Base-by-base conservation (phyloP, 371 early-diverging fungal genomes). In the Dentiscutata heterogama region DNA sequence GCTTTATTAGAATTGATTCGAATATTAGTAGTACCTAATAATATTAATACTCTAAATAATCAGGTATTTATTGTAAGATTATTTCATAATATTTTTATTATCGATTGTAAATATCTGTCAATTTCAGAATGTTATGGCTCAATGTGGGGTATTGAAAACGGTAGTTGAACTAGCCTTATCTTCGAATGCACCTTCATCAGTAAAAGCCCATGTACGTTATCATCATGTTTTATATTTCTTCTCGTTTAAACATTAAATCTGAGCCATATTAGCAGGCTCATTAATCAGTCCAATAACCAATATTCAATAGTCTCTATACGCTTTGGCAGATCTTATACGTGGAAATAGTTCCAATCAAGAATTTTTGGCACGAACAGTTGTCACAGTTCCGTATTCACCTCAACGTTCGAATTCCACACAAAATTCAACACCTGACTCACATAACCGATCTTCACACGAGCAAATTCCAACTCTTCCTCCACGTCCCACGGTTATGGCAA, bases 21-120 rank as follows among this genome's bases (percentile, higher is more conserved):
- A n/a, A 95, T 96, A 72, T 89, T 99, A 16, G 94, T 96, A 0
- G 95, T 91, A 53, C 96, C 95, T 3, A 96, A 94, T 73, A 95
- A 94, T 78, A 93, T 94, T 16, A 97, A 96, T 83, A 96, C 98
- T 0, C 84, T 88, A 3, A 88, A 91, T 3, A 98, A 98, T 85
- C 99, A 98, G 85, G 92, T 90, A 81, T 51, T 20, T 46, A 61
- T 27, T 50, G 29, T 0, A 22, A 53, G 2, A 70, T 70, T 29
- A 29, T 16, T 13, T 65, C 25, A 65, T 25, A 31, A 5, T 60
- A 4, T 60, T 64, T 63, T 35, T 39, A 78, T 78, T 35, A 78
- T 64, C 50, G 65, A 54, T 61, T 50, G 7, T 1, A 20, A 39
- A 53, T 22, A n/a, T 78, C 13, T 39, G 22, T 27, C 27, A 56